Percentiles rank a stretch among this genome's conserved stretches.
phyloP scores from a whole-genome alignment of 1,284 basidiomycete species.

The Leccinum cinnamomeum region DNA sequence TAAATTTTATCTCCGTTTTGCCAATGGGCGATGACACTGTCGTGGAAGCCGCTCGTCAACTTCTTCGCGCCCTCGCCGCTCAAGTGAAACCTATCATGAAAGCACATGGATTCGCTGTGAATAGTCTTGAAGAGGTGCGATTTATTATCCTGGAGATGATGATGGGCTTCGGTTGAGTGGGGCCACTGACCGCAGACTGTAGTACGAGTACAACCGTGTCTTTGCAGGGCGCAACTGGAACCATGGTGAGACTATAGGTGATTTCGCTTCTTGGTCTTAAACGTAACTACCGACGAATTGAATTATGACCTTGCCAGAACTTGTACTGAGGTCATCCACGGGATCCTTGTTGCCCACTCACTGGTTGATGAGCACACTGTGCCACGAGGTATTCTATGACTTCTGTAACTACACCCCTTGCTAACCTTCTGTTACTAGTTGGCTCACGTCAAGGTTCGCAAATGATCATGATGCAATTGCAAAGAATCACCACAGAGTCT shows the following conservation, averaged over 20 bases:
- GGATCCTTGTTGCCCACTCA: constrained; percentile 61
- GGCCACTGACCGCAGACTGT: constrained; percentile 9
- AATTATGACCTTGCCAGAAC: constrained; percentile 44
- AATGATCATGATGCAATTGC: background rate
- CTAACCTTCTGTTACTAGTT: constrained; percentile 43
- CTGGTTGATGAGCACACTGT: constrained; percentile 77
- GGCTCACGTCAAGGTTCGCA: constrained; percentile 70
- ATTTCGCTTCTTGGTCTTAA: constrained; percentile 3
- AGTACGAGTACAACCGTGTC: constrained; percentile 75
- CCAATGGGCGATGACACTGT: constrained; percentile 36
- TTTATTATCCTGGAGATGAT: background rate
- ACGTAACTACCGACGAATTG: background rate
- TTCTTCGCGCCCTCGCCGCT: constrained; percentile 73
- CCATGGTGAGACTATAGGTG: constrained; percentile 72
- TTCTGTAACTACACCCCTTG: background rate
- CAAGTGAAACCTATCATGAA: constrained; percentile 83
- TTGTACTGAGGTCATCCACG: constrained; percentile 63
- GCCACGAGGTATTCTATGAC: constrained; percentile 64
- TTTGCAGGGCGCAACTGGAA: constrained; percentile 84
- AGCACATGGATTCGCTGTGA: constrained; percentile 67
- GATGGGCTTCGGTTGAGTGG: background rate
- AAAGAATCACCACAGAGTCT: constrained; percentile 3
- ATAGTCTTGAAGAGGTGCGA: constrained; percentile 76
- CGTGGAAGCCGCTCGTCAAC: constrained; percentile 60
- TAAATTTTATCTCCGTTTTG: constrained; percentile 75